phyloP scores from a whole-genome alignment of 768 basidiomycete species.

The Dioszegia aurantiaca region DNA sequence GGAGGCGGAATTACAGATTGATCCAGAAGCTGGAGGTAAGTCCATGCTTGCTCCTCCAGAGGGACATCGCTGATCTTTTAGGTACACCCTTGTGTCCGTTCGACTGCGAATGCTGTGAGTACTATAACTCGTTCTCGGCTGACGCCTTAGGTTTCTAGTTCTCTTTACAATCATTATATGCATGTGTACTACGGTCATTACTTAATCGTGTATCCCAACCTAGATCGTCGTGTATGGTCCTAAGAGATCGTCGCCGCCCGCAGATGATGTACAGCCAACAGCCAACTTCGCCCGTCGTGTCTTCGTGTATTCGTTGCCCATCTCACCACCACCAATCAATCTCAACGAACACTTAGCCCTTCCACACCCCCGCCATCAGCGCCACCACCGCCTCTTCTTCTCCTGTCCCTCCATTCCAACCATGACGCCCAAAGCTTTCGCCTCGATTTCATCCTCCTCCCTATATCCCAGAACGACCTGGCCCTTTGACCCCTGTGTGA shows the following conservation, averaged over 20 bases:
- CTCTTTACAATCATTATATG: neutral
- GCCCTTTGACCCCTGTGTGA: slow-evolving; percentile 22
- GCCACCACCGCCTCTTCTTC: slow-evolving; percentile 37
- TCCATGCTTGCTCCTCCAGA: too few species aligned
- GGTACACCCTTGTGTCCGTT: slow-evolving; percentile 52
- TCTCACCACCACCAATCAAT: too few species aligned
- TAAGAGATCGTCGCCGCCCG: neutral
- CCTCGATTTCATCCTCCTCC: slow-evolving; percentile 34
- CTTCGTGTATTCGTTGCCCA: too few species aligned
- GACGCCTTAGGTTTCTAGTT: slow-evolving; percentile 1
- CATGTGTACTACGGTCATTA: too few species aligned
- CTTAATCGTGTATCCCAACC: slow-evolving; percentile 2
- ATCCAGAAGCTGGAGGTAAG: slow-evolving; percentile 51
- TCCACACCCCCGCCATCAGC: too few species aligned
- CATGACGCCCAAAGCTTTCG: slow-evolving; percentile 27
- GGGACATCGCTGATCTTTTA: slow-evolving; percentile 17
- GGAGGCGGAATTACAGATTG: slow-evolving; percentile 50
- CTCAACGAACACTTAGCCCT: too few species aligned
- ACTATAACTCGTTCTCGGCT: neutral
- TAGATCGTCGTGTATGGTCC: slow-evolving; percentile 1
- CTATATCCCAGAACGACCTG: slow-evolving; percentile 39
- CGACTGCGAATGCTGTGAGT: slow-evolving; percentile 52
- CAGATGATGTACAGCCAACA: too few species aligned
- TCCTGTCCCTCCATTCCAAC: slow-evolving; percentile 37
- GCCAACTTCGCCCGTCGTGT: too few species aligned